Evolutionary conservation across 208 protist species (phyloP), one percentile per base, ranked within the genome.

Genomic region (Crithidia fasciculata): DNA sequence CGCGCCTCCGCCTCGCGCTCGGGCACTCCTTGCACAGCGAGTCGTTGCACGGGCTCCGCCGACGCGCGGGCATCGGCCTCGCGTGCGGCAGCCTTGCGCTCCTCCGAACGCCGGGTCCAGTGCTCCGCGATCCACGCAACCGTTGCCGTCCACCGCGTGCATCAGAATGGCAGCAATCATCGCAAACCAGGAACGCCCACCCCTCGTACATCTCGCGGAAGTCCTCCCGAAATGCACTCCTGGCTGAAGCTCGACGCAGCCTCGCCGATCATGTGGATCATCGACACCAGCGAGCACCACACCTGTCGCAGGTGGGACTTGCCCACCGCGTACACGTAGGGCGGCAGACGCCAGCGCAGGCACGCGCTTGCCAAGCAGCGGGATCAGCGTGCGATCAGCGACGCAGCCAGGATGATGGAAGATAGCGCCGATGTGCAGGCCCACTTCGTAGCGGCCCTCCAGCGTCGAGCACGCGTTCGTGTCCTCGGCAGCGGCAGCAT

Each of bases 401-500:
- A 92, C 66, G 82, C 77, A 2, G 47, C 72, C 2, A 94, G 74
- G n/a, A 94, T 65, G 47, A 94, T 75, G 73, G 73, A 94, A 90
- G 36, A 94, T 80, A 9, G 86, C 86, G 13, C 63, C 77, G 37
- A 94, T 69, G 74, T 94, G 89, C 61, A 91, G 52, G 13, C 79
- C 74, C 47, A 83, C 61, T 37, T 76, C 82, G 68, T 88, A 92
- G 12, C 36, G 40, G 12, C 83, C 84, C 6, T 81, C 49, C 47
- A 80, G 56, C 2, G 54, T 64, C 16, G 47, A 54, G 70, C 84
- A 89, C 43, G 16, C 52, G 52, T 41, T 12, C 12, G 45, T 58
- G 39, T 54, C 55, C 28, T 57, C 62, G 39, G 47, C 66, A 16
- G 65, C 72, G 16, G 39, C 62, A 40, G 7, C 55, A 67, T 53